Percentiles rank a stretch among this genome's conserved stretches.
Conservation (phyloP, 495 filamentous ascomycete genomes). For the Talaromyces nanjingensis region DNA sequence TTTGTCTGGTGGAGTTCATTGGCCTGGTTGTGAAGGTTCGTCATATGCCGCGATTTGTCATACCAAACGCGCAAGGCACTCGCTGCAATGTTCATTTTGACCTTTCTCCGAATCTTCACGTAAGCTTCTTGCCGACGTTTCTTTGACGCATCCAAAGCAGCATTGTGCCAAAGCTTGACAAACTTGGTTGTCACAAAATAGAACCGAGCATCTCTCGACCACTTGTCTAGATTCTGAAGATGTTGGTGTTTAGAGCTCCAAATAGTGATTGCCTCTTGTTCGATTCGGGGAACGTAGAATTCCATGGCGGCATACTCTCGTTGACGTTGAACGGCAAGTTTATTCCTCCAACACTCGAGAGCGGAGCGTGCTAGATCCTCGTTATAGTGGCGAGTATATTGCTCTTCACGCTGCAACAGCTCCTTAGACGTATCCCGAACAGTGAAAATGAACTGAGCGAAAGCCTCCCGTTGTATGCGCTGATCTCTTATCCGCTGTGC, state of each 20-base stretch:
- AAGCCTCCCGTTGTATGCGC: constrained; percentile 37
- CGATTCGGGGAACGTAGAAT: constrained; percentile 44
- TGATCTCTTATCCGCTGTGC: constrained; percentile 47
- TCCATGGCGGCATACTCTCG: constrained; percentile 45
- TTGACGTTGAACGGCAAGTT: constrained; percentile 33
- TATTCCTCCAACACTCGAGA: constrained; percentile 37
- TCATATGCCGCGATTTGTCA: constrained; percentile 28
- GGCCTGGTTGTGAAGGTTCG: constrained; percentile 40
- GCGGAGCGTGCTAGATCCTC: constrained; percentile 28
- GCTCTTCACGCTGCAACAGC: constrained; percentile 29
- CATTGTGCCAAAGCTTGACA: constrained; percentile 50
- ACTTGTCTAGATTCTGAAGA: constrained; percentile 40
- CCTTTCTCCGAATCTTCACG: constrained; percentile 44
- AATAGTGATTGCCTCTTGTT: constrained; percentile 39
- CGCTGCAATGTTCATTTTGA: constrained; percentile 52
- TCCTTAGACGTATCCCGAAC: constrained; percentile 31
- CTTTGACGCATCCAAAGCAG: constrained; percentile 42
- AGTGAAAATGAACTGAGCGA: constrained; percentile 35
- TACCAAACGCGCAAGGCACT: constrained; percentile 39
- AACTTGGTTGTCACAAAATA: constrained; percentile 50
- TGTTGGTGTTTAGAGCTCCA: constrained; percentile 42
- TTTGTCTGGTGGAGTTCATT: constrained; percentile 30
- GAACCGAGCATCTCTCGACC: constrained; percentile 50
- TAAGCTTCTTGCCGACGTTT: constrained; percentile 55
- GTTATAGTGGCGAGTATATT: constrained; percentile 26